A percentile compares a stretch with the other conserved stretches of the same genome.
These are phyloP conservation scores for Suillus tomentosus DNA, from an alignment of 768 basidiomycete genomes.

Conservation along the genomic window DNA sequence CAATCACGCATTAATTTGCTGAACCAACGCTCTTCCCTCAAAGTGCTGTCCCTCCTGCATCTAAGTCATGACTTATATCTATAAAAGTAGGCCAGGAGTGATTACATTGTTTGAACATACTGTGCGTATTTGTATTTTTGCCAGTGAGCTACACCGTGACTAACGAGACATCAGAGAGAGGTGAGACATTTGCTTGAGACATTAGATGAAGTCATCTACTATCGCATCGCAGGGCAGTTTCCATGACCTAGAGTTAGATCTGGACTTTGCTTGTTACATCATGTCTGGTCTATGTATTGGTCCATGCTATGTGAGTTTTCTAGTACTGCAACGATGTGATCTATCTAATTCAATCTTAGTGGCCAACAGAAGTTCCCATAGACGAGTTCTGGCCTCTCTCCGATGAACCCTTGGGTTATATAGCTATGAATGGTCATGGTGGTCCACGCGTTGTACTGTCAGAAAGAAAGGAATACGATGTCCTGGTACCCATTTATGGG, in stretches of 20 bases:
- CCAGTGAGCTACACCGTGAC: no score
- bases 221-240: background rate
- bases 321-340: background rate
- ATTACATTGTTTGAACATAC: slow-evolving; percentile 1
- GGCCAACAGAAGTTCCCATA: background rate
- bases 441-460: background rate
- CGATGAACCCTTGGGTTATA: background rate
- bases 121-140: background rate
- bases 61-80: background rate
- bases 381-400: background rate
- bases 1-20: background rate
- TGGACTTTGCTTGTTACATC: background rate
- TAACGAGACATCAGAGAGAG: background rate
- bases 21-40: background rate
- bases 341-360: background rate
- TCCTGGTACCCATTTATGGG: slow-evolving; percentile 1
- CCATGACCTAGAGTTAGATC: background rate
- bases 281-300: background rate
- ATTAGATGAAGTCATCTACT: background rate
- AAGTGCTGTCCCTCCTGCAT: background rate
- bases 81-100: background rate
- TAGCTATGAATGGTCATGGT: background rate
- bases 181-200: background rate
- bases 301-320: background rate
- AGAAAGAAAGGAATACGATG: background rate